Base-by-base conservation (phyloP, 2,329 filamentous ascomycete species). In the Ceratocystis harringtonii region DNA sequence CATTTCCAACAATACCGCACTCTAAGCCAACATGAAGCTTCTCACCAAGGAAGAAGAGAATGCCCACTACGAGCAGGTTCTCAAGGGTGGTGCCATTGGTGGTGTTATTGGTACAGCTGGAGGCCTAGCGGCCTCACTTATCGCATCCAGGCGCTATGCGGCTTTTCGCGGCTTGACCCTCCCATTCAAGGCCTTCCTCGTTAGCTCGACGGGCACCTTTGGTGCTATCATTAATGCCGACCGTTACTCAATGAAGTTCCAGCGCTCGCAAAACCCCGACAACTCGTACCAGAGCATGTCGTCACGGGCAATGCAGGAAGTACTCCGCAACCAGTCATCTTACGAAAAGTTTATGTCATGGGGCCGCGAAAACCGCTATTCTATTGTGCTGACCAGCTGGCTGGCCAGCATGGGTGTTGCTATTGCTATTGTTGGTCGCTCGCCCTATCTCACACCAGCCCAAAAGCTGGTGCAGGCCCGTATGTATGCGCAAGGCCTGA, bases 381-480 rank as follows among this genome's bases (percentile, higher is more conserved):
- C 83, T 71, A 90, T 96, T 74, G 89, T 96, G 71, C 87, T 90
- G 71, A 81, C 79, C 62, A 87, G 85, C 25, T 96, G 92, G 92
- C 76, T 92, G 15, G 88, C 87, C 48, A 85, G 85, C 71, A 92
- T 96, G 85, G 84, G 81, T 67, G 76, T 86, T 52, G 86, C 89
- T 3, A 82, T 94, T 70, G 84, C 80, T 65, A 74, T 95, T 36
- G 90, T 96, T 69, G 84, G 87, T 72, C 84, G 90, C 69, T 90
- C 90, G 74, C 85, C 83, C 69, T 89, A 86, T 73, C 80, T 95
- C 60, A 84, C 81, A 62, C 86, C 84, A 1, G 78, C 82, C 68
- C 92, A 96, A 80, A 96, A 96, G 81, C 78, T 96, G 25, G 92
- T 96, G 17, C 92, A 96, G 80, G 92, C 91, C 28, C 87, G 92